Base-by-base conservation (phyloP, 78 protist genomes). In the Parvularia atlantis region DNA sequence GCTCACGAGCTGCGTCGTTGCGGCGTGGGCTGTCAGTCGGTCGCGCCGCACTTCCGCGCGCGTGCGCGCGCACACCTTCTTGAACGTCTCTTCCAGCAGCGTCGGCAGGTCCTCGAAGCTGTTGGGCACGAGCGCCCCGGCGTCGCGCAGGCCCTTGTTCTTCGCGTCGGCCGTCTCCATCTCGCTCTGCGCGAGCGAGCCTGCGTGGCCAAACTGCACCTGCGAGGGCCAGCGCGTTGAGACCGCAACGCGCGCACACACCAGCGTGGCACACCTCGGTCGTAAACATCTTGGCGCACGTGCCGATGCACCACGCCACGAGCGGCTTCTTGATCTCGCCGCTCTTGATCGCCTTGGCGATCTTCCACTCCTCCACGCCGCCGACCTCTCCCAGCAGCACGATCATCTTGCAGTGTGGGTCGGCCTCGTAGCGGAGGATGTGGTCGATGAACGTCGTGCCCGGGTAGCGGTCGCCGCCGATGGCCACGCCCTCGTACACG, bases 151-250 rank as follows among this genome's bases (percentile, higher is more conserved):
- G 31, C 93, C 91, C 2, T 7, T 16, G 80, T 90, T 91, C 83
- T 92, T 92, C 0, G 89, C 92, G 2, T 73, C 83, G 24, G 96
- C 85, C 0, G 91, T 76, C 61, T 87, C 94, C 11, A 58, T 19
- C 36, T 36, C 66, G 43, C 80, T 66, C 57, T 85, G 76, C 52
- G 87, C 65, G n/a, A 66, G 56, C 0, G 97, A 89, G 31, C 97
- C 97, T 20, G 97, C 97, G 62, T 92, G 97, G 1, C 97, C 97
- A 39, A 92, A 92, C 73, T 88, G 88, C 19, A 88, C 92, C 50
- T 72, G 81, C 48, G 22, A 43, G 48, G 48, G 22, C 5, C 48
- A 43, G 10, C 48, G 48, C 1, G 76, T 71, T 63, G 83, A 78
- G 64, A 83, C 69, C 28, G 22, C 5, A 43, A 10, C 48, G 48